Percentiles rank a stretch among this genome's conserved stretches.
These are phyloP conservation scores for Zygoascus hellenicus DNA, from an alignment of 1,139 yeast species.

Conservation along the genomic window DNA sequence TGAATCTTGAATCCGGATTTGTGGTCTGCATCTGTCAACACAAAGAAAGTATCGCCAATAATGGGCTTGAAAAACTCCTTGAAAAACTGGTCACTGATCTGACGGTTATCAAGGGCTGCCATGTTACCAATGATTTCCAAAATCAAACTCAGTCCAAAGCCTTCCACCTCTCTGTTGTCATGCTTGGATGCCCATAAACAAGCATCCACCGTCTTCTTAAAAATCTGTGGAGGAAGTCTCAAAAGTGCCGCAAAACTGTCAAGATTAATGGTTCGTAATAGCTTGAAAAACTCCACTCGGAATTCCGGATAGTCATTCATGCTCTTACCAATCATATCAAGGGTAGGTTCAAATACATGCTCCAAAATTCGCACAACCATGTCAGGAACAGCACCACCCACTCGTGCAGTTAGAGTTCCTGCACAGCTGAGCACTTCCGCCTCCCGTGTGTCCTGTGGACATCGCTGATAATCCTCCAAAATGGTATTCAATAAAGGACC, in stretches of 20 bases:
- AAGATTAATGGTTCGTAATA: slow-evolving; percentile 78
- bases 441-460: slow-evolving; percentile 95
- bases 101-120: slow-evolving; percentile 65
- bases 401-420: slow-evolving; percentile 81
- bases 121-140: slow-evolving; percentile 78
- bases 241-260: slow-evolving; percentile 82
- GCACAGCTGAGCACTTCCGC: slow-evolving; percentile 95
- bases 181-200: slow-evolving; percentile 98
- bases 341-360: slow-evolving; percentile 88
- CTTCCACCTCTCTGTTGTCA: slow-evolving; percentile 92
- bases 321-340: slow-evolving; percentile 92
- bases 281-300: slow-evolving; percentile 89
- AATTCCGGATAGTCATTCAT: slow-evolving; percentile 97
- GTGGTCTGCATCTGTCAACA: slow-evolving; percentile 94
- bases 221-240: slow-evolving; percentile 86
- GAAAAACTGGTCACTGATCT: slow-evolving; percentile 75
- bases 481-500: slow-evolving; percentile 83
- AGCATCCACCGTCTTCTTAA: slow-evolving; percentile 85
- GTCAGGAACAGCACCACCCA: slow-evolving; percentile 84
- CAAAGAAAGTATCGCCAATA: slow-evolving; percentile 85
- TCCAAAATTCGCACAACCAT: slow-evolving; percentile 84
- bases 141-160: slow-evolving; percentile 76
- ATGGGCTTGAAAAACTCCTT: slow-evolving; percentile 84
- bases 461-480: slow-evolving; percentile 79
- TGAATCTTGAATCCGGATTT: slow-evolving; percentile 93